Evolutionary conservation across 441 rosid species (phyloP), one percentile per base, ranked within the genome.

Genomic region (Macaranga tanarius): DNA sequence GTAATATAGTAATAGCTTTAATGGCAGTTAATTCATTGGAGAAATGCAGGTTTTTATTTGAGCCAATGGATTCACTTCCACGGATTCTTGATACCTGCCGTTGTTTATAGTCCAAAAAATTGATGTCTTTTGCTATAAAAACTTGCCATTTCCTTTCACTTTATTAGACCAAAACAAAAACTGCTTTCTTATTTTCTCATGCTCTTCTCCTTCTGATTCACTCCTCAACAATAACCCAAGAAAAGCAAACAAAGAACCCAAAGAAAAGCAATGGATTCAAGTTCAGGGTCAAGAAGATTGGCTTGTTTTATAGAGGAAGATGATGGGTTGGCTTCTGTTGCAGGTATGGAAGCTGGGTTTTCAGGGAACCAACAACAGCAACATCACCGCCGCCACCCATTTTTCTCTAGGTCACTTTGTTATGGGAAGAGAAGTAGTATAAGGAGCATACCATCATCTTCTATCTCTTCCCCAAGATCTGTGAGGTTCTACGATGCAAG

Each of bases 311-410:
- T 73, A 0, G 86, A 79, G 40, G 88, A 83, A 50, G 89, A 89
- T 62, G 82, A 84, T 72, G 91, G 91, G 17, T 67, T 89, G 79
- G 91, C 87, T 62, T 87, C 90, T 28, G 63, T 86, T 22, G 88
- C 85, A 11, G 91, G 76, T 31, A 64, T 74, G 78, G 88, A 87
- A 73, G 85, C 85, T 73, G 89, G 89, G 67, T 79, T 80, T 71
- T 86, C 86, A 1, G 86, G 82, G 52, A 68, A 73, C 66, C n/a
- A 62, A 5, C 55, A 51, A 4, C n/a, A 51, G 15, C 55, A 51
- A 16, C 55, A 51, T 8, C 40, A 28, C 7, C 23, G 44, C 2
- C 68, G 65, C 11, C 70, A 57, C 20, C 70, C 83, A 0, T 76
- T 80, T 58, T 73, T 81, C 64, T 78, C 89, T 0, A 76, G 87